phyloP scores from a whole-genome alignment of 208 protist genomes.

The Tetramitus jugosus region DNA sequence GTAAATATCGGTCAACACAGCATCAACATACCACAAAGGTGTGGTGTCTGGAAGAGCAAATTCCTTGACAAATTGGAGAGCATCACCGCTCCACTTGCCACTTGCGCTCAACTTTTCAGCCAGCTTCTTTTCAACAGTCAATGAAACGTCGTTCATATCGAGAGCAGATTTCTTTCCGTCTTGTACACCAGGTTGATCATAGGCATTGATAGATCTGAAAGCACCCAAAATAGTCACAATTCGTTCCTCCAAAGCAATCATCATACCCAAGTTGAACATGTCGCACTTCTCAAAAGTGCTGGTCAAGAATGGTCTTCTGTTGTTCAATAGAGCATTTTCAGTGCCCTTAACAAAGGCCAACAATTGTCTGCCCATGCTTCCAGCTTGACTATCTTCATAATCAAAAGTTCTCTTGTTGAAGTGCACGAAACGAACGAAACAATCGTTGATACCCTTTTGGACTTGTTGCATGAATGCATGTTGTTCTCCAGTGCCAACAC shows the following conservation, averaged over 20 bases:
- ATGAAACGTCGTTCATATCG: constrained; percentile 19
- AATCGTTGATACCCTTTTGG: constrained; percentile 40
- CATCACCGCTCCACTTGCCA: neutral
- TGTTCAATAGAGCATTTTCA: constrained; percentile 35
- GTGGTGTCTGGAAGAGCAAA: neutral
- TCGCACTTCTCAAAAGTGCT: neutral
- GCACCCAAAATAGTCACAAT: constrained; percentile 35
- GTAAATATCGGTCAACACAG: constrained; percentile 10
- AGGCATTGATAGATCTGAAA: constrained; percentile 40
- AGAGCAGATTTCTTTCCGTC: constrained; percentile 37
- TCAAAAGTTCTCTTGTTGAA: constrained; percentile 24
- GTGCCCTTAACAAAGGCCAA: constrained; percentile 44
- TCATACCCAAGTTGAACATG: constrained; percentile 36
- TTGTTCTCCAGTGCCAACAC: constrained; percentile 42
- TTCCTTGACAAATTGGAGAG: neutral
- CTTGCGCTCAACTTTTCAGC: neutral
- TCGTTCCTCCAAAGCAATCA: constrained; percentile 43
- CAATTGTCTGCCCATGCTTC: constrained; percentile 41
- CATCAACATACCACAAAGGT: constrained; percentile 17
- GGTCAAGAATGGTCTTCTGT: constrained; percentile 30
- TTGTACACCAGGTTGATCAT: constrained; percentile 48
- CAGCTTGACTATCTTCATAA: constrained; percentile 13
- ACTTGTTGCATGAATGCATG: constrained; percentile 48
- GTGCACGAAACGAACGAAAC: constrained; percentile 33
- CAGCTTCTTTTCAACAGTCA: neutral